Percentiles rank a stretch among this genome's conserved stretches.
Conservation (phyloP, 768 basidiomycete species). For the Tephrocybe rancida region DNA sequence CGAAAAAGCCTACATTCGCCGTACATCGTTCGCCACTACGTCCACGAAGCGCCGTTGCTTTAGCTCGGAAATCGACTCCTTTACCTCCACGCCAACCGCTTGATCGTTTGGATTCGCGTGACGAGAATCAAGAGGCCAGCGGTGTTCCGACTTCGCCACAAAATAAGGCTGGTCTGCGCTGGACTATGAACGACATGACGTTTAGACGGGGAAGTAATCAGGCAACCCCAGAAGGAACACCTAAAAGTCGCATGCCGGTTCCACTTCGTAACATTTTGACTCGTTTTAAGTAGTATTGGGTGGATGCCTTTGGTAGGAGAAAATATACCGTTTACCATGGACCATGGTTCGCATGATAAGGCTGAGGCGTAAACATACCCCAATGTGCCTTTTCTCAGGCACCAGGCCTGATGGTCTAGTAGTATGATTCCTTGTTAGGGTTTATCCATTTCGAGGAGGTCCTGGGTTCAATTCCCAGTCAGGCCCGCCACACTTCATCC, state of each 20-base stretch:
- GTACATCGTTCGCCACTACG: constrained; percentile 11
- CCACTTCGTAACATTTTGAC: constrained; percentile 50
- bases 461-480: constrained; percentile 22
- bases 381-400: too few species aligned
- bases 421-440: too few species aligned
- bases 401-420: too few species aligned
- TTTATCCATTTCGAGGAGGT: too few species aligned
- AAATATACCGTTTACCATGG: too few species aligned
- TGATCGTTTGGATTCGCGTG: constrained; percentile 21
- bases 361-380: too few species aligned
- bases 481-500: too few species aligned
- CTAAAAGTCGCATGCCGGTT: constrained; percentile 46
- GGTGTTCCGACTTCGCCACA: constrained; percentile 18
- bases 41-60: constrained; percentile 12
- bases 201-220: constrained; percentile 28
- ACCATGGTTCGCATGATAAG: too few species aligned
- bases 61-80: constrained; percentile 13
- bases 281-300: constrained; percentile 37
- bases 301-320: not conserved
- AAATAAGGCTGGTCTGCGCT: constrained; percentile 23
- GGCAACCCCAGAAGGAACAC: constrained; percentile 16
- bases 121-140: constrained; percentile 20
- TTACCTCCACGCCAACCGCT: constrained; percentile 33
- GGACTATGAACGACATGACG: constrained; percentile 36
- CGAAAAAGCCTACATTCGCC: constrained; percentile 2